Evolutionary conservation across 2,329 filamentous ascomycete genomes (phyloP).

Genomic region (Monosporascus cannonballus): DNA sequence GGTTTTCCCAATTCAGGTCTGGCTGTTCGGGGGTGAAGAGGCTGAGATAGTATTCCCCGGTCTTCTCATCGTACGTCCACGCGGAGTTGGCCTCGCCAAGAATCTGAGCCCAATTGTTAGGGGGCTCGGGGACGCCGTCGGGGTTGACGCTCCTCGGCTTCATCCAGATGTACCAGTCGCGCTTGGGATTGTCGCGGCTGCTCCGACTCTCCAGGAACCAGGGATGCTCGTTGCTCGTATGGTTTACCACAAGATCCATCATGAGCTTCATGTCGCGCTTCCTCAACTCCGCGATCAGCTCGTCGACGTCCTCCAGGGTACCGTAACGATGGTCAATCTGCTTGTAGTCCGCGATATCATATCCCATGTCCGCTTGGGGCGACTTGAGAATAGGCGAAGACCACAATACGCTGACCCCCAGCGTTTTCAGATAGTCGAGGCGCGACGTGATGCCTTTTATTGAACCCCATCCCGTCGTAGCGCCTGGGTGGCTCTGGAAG

Average conservation of each 20-base stretch:
- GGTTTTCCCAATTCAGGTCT: constrained; percentile 81
- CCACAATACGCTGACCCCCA: constrained; percentile 63
- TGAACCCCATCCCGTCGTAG: constrained; percentile 50
- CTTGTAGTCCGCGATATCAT: constrained; percentile 64
- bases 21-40: constrained; percentile 73
- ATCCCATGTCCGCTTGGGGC: constrained; percentile 64
- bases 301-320: constrained; percentile 59
- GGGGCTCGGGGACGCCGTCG: constrained; percentile 58
- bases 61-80: constrained; percentile 68
- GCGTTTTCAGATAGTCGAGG: constrained; percentile 52
- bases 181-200: constrained; percentile 55
- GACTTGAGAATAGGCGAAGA: constrained; percentile 59
- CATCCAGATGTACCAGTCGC: constrained; percentile 63
- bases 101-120: constrained; percentile 68
- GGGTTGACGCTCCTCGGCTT: constrained; percentile 43
- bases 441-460: constrained; percentile 57
- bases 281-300: constrained; percentile 53
- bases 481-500: constrained; percentile 50
- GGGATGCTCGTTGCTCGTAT: constrained; percentile 64
- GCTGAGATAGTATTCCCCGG: constrained; percentile 69
- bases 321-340: constrained; percentile 60
- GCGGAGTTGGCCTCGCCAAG: constrained; percentile 52
- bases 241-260: constrained; percentile 72
- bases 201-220: constrained; percentile 66
- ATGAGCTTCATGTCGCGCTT: constrained; percentile 62